Evolutionary conservation across 2,329 filamentous ascomycete species (phyloP), one percentile per base, ranked within the genome.

Genomic region (Plenodomus lindquistii): DNA sequence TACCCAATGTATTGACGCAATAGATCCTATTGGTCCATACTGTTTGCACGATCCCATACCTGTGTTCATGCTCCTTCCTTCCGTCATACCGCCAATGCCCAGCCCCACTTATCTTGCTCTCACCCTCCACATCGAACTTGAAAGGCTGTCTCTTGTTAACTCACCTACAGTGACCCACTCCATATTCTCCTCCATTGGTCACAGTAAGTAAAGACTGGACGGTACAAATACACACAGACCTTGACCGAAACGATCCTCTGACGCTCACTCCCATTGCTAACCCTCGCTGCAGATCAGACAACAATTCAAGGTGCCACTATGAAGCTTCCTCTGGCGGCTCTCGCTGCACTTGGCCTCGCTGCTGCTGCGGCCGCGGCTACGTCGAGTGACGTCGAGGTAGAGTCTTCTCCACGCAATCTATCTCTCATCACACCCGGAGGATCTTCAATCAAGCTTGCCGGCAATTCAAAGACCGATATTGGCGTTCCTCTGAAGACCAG

Each of bases 21-120:
- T 13, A 8, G 27, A 11, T 31, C 11, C 11, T 15, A 31, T 31
- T 31, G 27, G 27, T 36, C 31, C 42, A 6, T 39, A 2, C 22
- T 15, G 42, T 40, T 47, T 53, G 47, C 43, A 41, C 18, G 20
- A 38, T 17, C 15, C 9, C 24, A 24, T 31, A 8, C 11, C 27
- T 15, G 36, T 15, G 40, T 17, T 37, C 37, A 37, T 37, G 43
- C 43, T 45, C 37, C 29, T 36, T 18, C 18, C 36, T 16, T 37
- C 20, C 38, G n/a, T 36, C 4, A 15, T 4, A 16, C 13, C 41
- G 17, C 41, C 34, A 18, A 27, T 20, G 17, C 34, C 16, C 15
- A 20, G 19, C 38, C 24, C 16, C 39, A 21, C 27, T 21, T 10
- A 31, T 31, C 15, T 19, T 31, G 15, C 27, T 7, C 27, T 11